These are phyloP conservation scores for Malus sieversii DNA, from an alignment of 306 rosid genomes.

Conservation along the genomic window DNA sequence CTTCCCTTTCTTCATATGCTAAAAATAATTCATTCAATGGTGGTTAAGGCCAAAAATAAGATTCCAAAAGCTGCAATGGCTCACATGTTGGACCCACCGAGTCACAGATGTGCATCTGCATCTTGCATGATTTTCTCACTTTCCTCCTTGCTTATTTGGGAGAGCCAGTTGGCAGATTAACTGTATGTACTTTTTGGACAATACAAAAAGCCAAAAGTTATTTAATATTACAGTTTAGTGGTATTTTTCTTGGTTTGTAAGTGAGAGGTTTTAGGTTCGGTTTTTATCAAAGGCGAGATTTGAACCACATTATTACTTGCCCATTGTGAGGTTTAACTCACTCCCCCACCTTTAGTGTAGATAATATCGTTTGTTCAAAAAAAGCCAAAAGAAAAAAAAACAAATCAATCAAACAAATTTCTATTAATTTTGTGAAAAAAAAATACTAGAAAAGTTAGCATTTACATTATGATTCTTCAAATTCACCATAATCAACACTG, in stretches of 20 bases:
- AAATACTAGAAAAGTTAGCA: slow-evolving; percentile 50
- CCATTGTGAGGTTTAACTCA: too few species aligned
- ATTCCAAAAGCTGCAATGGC: background rate
- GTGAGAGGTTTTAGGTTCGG: rapidly evolving
- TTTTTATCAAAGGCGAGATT: rapidly evolving
- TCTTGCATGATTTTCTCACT: slow-evolving; percentile 17
- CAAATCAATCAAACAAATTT: background rate
- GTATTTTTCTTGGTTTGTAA: too few species aligned
- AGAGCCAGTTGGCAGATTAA: slow-evolving; percentile 12
- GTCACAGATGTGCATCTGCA: slow-evolving; percentile 7
- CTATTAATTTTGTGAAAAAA: slow-evolving; percentile 27
- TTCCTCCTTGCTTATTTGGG: background rate
- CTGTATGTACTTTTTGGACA: slow-evolving; percentile 4
- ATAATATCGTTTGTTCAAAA: too few species aligned
- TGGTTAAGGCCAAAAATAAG: background rate
- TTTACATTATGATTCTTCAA: slow-evolving; percentile 63
- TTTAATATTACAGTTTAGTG: too few species aligned
- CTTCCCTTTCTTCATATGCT: background rate
- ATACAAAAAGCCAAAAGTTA: slow-evolving; percentile 6
- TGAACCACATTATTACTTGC: too few species aligned
- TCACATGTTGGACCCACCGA: background rate
- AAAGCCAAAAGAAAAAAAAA: too few species aligned
- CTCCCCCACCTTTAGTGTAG: too few species aligned
- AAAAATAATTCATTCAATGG: background rate
- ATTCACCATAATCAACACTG: slow-evolving; percentile 45